Percentiles rank a stretch among this genome's conserved stretches.
Conservation (phyloP, 1,139 yeast genomes). For the Yamadazyma pseudoaaseri region DNA sequence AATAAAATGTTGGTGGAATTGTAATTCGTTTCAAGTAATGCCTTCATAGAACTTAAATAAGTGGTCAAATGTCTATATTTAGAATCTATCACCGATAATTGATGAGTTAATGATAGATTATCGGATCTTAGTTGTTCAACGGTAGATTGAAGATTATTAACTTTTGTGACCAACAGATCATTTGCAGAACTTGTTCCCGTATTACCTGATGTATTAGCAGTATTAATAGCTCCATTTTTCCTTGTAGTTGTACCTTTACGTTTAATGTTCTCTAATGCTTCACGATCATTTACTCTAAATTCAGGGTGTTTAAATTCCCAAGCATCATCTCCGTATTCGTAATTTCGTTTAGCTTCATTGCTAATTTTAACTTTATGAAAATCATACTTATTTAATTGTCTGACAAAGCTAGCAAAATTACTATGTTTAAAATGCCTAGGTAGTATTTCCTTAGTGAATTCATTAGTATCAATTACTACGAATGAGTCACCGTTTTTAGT, state of each 20-base stretch:
- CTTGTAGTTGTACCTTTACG: conserved; percentile 73
- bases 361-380: conserved; percentile 84
- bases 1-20: conserved; percentile 50
- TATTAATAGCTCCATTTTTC: conserved; percentile 15
- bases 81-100: conserved; percentile 45
- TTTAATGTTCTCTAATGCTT: conserved; percentile 73
- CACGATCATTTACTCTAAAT: conserved; percentile 69
- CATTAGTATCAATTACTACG: conserved; percentile 85
- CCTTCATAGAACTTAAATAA: conserved; percentile 54
- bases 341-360: conserved; percentile 51
- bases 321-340: conserved; percentile 72
- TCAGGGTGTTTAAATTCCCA: conserved; percentile 97
- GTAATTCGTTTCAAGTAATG: conserved; percentile 55
- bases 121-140: conserved; percentile 43
- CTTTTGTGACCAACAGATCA: conserved; percentile 7
- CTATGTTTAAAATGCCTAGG: conserved; percentile 93
- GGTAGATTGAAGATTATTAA: conserved; percentile 38
- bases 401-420: conserved; percentile 90
- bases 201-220: conserved; percentile 4
- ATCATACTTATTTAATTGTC: conserved; percentile 94
- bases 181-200: neutral
- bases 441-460: conserved; percentile 78
- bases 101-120: conserved; percentile 38
- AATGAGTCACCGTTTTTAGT: conserved; percentile 79
- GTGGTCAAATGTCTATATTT: conserved; percentile 68